phyloP scores from a whole-genome alignment of 2,329 filamentous ascomycete genomes.

The Xylaria sp. region DNA sequence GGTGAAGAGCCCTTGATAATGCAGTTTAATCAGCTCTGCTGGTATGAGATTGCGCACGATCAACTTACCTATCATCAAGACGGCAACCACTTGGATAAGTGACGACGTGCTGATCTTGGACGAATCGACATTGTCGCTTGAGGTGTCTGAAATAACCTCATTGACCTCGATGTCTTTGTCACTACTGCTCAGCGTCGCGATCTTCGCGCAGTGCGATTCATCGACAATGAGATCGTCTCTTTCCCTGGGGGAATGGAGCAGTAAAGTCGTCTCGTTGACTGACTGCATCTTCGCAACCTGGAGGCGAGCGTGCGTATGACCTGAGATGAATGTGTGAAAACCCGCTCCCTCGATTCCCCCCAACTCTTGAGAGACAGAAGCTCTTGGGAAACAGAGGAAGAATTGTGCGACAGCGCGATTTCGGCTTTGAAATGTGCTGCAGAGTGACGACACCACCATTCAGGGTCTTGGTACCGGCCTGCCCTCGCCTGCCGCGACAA shows the following conservation, averaged over 20 bases:
- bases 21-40: not conserved
- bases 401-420: too few species aligned
- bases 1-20: constrained; percentile 49
- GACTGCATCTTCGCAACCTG: not conserved
- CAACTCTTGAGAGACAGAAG: too few species aligned
- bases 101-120: constrained; percentile 7
- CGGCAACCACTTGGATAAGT: constrained; percentile 13
- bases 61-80: constrained; percentile 16
- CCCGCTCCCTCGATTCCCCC: too few species aligned
- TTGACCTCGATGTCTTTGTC: constrained; percentile 12
- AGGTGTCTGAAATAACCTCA: not conserved
- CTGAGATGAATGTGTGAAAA: not conserved
- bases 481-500: too few species aligned
- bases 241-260: constrained; percentile 7
- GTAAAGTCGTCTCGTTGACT: constrained; percentile 9
- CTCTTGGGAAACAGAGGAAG: too few species aligned
- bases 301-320: not conserved
- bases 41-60: too few species aligned
- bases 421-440: too few species aligned
- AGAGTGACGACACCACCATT: too few species aligned
- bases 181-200: not conserved
- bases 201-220: not conserved
- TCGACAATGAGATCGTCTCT: not conserved
- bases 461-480: too few species aligned
- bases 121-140: not conserved